These are phyloP conservation scores for Cordyceps fumosorosea DNA, from an alignment of 2,329 filamentous ascomycete species.

Conservation along the genomic window DNA sequence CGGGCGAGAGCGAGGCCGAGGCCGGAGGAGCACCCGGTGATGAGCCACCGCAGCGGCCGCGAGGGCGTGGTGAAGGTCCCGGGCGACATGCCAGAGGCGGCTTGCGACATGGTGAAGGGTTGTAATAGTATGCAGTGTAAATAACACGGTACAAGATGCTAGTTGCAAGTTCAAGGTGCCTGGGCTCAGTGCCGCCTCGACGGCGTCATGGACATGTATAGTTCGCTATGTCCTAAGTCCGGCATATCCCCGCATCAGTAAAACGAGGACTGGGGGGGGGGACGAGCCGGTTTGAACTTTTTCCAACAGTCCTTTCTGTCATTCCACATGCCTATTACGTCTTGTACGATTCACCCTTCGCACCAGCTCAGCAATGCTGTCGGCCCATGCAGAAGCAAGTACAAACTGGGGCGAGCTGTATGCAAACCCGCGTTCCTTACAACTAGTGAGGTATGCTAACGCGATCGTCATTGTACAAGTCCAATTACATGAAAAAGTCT, in stretches of 20 bases:
- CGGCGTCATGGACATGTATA: neutral
- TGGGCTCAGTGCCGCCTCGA: too few species aligned
- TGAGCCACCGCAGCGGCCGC: slow-evolving; percentile 29
- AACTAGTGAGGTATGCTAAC: too few species aligned
- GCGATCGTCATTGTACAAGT: neutral
- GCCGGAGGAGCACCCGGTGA: slow-evolving; percentile 45
- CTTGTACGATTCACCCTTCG: neutral
- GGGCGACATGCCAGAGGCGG: neutral
- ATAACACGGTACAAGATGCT: too few species aligned
- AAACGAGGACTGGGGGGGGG: neutral
- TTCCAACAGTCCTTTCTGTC: neutral
- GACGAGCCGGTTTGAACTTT: neutral
- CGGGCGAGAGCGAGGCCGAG: slow-evolving; percentile 38
- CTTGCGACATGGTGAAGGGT: neutral
- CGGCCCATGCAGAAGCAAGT: too few species aligned
- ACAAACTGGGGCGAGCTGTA: too few species aligned
- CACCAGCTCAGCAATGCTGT: too few species aligned
- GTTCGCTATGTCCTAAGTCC: neutral
- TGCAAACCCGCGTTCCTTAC: too few species aligned
- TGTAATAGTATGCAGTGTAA: too few species aligned
- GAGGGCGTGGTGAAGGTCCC: neutral
- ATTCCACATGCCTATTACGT: neutral
- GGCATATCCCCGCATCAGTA: neutral
- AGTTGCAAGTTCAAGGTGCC: too few species aligned
- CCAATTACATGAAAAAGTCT: neutral